Evolutionary conservation across 1,139 yeast genomes (phyloP).

Genomic region (Eremothecium cymbalariae): DNA sequence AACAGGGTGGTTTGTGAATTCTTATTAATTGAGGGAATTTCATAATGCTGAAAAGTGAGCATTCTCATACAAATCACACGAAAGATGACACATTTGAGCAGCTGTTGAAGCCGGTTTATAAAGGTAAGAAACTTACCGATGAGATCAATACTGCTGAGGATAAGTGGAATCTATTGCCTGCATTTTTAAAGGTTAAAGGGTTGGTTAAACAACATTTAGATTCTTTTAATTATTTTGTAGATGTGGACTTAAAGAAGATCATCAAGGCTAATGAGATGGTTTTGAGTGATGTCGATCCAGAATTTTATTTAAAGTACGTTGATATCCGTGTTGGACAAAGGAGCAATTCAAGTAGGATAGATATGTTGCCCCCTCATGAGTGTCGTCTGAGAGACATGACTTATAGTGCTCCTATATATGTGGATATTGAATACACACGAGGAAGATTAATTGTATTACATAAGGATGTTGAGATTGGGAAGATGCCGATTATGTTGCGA

Average conservation of each 20-base stretch:
- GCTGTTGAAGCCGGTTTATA: constrained; percentile 68
- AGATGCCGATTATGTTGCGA: constrained; percentile 96
- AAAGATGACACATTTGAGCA: constrained; percentile 59
- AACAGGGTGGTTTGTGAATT: too few relatives aligned
- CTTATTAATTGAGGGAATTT: too few relatives aligned
- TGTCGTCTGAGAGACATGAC: constrained; percentile 93
- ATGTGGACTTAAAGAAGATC: constrained; percentile 84
- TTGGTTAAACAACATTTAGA: constrained; percentile 94
- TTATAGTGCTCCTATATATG: constrained; percentile 92
- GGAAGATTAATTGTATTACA: constrained; percentile 88
- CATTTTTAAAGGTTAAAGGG: constrained; percentile 91
- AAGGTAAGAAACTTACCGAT: constrained; percentile 81
- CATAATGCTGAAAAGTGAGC: background rate
- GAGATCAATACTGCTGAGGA: constrained; percentile 85
- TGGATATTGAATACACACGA: constrained; percentile 93
- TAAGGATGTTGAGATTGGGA: constrained; percentile 85
- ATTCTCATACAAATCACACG: constrained; percentile 12
- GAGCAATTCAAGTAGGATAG: constrained; percentile 41
- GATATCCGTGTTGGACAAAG: constrained; percentile 85
- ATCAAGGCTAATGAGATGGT: constrained; percentile 84
- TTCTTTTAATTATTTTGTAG: constrained; percentile 92
- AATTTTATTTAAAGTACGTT: constrained; percentile 81
- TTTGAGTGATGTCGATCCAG: constrained; percentile 93
- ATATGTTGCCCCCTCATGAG: constrained; percentile 81
- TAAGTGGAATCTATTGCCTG: constrained; percentile 94